These are phyloP conservation scores for Coemansia pectinata DNA, from an alignment of 192 early-diverging fungal genomes.

Conservation along the genomic window DNA sequence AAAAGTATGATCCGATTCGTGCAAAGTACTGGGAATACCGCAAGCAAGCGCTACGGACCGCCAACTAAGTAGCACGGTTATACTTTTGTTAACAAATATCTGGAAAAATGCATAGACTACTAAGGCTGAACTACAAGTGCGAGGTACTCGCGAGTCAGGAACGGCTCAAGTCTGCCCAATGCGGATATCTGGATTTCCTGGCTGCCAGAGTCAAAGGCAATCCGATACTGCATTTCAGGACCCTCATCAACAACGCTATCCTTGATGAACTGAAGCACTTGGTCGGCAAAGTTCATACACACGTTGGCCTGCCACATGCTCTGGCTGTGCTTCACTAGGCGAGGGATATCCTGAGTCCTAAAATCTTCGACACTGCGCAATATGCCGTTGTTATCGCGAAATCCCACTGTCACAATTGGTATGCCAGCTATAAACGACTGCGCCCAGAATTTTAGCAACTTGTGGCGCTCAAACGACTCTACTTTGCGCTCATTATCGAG, in stretches of 20 bases:
- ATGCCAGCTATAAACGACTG: constrained; percentile 93
- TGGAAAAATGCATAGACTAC: neutral
- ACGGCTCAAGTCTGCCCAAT: constrained; percentile 19
- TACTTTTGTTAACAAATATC: neutral
- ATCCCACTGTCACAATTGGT: constrained; percentile 81
- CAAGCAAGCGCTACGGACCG: constrained; percentile 5
- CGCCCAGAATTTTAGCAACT: constrained; percentile 89
- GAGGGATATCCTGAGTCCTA: constrained; percentile 80
- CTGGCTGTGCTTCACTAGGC: constrained; percentile 66
- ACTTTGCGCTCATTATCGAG: constrained; percentile 30
- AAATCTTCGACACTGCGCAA: constrained; percentile 58
- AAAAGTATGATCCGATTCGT: constrained; percentile 36
- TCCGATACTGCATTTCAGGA: constrained; percentile 41
- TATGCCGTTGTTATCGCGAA: constrained; percentile 72
- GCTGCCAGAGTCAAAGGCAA: constrained; percentile 23
- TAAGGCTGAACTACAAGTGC: neutral
- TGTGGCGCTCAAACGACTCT: constrained; percentile 75
- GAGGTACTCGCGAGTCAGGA: constrained; percentile 27
- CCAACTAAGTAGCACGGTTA: neutral
- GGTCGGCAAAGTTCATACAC: constrained; percentile 83
- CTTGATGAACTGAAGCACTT: constrained; percentile 56
- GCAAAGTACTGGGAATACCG: constrained; percentile 51
- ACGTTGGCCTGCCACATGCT: constrained; percentile 79
- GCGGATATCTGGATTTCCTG: constrained; percentile 14
- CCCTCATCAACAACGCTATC: constrained; percentile 17